Conservation (phyloP, 1,139 yeast genomes). For the Yamadazyma membranifaciens region DNA sequence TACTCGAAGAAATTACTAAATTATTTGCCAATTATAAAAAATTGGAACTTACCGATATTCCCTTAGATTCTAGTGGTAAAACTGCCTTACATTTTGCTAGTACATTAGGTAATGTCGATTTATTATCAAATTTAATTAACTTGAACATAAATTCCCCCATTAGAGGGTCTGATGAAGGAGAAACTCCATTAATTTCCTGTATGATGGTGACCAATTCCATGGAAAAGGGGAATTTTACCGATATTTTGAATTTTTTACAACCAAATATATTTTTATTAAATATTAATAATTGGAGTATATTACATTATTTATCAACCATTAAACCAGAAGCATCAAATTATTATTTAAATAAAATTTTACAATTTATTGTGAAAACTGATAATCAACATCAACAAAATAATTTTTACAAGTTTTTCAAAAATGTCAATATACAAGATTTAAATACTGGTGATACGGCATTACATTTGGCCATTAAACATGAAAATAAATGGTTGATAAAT, state of each 20-base stretch:
- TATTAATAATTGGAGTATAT: conserved; percentile 30
- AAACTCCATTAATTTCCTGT: conserved; percentile 40
- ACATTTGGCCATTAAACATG: conserved; percentile 88
- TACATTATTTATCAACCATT: conserved; percentile 36
- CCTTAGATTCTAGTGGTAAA: conserved; percentile 42
- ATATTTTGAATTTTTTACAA: conserved; percentile 30
- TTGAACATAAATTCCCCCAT: conserved; percentile 40
- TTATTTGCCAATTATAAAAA: conserved; percentile 4
- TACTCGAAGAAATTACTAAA: conserved; percentile 18
- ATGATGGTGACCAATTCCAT: conserved; percentile 45
- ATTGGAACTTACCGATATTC: conserved; percentile 28
- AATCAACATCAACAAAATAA: conserved; percentile 37
- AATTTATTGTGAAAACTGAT: conserved; percentile 59
- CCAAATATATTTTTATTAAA: conserved; percentile 41
- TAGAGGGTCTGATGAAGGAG: conserved; percentile 42
- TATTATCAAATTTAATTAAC: conserved; percentile 36
- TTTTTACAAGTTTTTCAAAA: conserved; percentile 63
- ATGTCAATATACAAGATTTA: conserved; percentile 75
- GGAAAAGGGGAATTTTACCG: conserved; percentile 43
- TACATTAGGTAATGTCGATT: conserved; percentile 38
- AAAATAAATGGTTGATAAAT: conserved; percentile 77
- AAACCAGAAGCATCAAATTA: conserved; percentile 49
- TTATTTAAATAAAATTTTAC: conserved; percentile 73
- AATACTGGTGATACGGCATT: conserved; percentile 82
- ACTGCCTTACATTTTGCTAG: conserved; percentile 49